These are phyloP conservation scores for Phlebiopsis flavidoalba DNA, from an alignment of 768 basidiomycete species.

Conservation along the genomic window DNA sequence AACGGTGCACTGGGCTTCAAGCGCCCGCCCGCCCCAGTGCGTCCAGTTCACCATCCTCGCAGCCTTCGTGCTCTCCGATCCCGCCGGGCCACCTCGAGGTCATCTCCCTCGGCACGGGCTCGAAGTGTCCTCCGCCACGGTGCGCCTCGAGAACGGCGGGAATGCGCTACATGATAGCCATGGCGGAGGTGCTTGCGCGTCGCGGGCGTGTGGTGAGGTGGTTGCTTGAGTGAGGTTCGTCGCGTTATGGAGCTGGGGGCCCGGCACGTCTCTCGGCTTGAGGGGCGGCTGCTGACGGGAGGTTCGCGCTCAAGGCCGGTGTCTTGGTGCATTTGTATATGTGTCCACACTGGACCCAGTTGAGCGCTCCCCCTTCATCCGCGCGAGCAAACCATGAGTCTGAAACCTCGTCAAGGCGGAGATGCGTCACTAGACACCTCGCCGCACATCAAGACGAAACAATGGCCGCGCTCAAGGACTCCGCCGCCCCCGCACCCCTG, in stretches of 20 bases:
- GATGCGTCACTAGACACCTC: slow-evolving; percentile 79
- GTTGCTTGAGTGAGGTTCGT: slow-evolving; percentile 67
- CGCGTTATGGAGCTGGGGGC: slow-evolving; percentile 25
- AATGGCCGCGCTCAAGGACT: slow-evolving; percentile 67
- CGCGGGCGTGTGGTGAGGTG: slow-evolving; percentile 74
- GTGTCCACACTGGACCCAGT: slow-evolving; percentile 71
- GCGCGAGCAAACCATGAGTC: not conserved
- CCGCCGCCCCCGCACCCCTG: slow-evolving; percentile 28
- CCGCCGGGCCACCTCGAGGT: slow-evolving; percentile 36
- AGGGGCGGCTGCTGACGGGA: slow-evolving; percentile 28
- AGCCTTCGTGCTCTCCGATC: slow-evolving; percentile 42
- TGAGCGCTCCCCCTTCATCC: slow-evolving; percentile 23
- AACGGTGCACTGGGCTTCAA: slow-evolving; percentile 40
- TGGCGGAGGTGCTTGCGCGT: slow-evolving; percentile 87
- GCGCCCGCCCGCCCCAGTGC: slow-evolving; percentile 47
- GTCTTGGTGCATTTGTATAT: slow-evolving; percentile 64
- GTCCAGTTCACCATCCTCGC: slow-evolving; percentile 66
- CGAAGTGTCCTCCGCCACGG: slow-evolving; percentile 77
- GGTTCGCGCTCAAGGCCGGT: slow-evolving; percentile 40
- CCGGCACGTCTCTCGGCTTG: slow-evolving; percentile 46
- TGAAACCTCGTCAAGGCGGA: slow-evolving; percentile 51
- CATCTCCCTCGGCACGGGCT: slow-evolving; percentile 75
- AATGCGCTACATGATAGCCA: slow-evolving; percentile 87
- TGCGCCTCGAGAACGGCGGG: slow-evolving; percentile 57
- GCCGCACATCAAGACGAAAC: slow-evolving; percentile 68